Evolutionary conservation across 805 yeast species (phyloP), one percentile per base, ranked within the genome.

Genomic region (Grigorovia yakushimaensis): DNA sequence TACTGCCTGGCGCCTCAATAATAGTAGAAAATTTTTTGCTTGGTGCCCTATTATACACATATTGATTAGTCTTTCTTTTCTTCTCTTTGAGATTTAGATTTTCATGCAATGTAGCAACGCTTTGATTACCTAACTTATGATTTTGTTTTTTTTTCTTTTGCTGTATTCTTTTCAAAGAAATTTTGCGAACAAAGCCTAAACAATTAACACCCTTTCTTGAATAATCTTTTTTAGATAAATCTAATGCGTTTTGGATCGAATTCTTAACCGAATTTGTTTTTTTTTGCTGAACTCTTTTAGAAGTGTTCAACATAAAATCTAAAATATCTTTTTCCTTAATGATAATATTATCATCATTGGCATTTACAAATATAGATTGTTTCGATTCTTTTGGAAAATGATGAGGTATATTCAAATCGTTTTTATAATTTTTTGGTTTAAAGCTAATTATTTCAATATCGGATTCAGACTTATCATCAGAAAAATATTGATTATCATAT

Each of bases 1-100:
- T 48, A 23, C 52, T 47, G 11, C 64, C 55, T 5, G 51, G 41
- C 4, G 59, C 57, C 43, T 63, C 67, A 4, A 63, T 49, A 13
- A 60, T 58, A 5, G 65, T 61, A 1, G 54, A 49, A 42, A 58
- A 61, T 3, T 54, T 49, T n/a, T 22, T 33, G 8, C 37, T 24
- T n/a, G 49, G 47, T n/a, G 48, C 52, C 46, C 52, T 50, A 38
- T 59, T 42, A 15, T 49, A 10, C 30, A 46, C 2, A 45, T 35
- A 17, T 47, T 55, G 41, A 13, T 19, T 49, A 21, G n/a, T 9
- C 23, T 45, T 46, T 33, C 49, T 47, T 19, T 45, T 42, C 33
- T 39, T 44, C 19, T 37, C 19, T 36, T 39, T 30, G 19, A 18
- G 9, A 11, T 18, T 23, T 23, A 8, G 33, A 5, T 7, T 22